These are phyloP conservation scores for Entonaema liquescens DNA, from an alignment of 495 filamentous ascomycete genomes.

Conservation along the genomic window DNA sequence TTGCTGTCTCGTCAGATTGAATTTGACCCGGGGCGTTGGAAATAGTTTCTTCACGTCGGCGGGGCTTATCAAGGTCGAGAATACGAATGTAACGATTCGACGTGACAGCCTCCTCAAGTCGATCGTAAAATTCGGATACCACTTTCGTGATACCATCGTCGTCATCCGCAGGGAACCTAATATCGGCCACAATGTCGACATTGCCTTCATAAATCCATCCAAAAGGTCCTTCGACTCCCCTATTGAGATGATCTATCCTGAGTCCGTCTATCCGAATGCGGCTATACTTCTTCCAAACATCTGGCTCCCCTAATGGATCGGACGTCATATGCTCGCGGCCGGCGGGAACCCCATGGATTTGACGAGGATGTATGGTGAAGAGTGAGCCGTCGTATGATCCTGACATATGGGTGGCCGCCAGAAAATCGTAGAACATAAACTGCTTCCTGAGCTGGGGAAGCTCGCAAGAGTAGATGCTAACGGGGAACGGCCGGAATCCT, in stretches of 20 bases:
- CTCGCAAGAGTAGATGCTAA: constrained; percentile 95
- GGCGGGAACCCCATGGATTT: constrained; percentile 73
- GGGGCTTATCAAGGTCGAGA: constrained; percentile 55
- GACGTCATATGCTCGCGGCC: constrained; percentile 56
- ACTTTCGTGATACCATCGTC: constrained; percentile 90
- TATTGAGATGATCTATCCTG: constrained; percentile 95
- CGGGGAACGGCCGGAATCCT: constrained; percentile 89
- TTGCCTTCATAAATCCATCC: constrained; percentile 97
- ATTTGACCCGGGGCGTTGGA: constrained; percentile 35
- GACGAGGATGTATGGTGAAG: constrained; percentile 95
- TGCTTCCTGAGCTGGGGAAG: constrained; percentile 92
- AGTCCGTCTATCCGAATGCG: constrained; percentile 90
- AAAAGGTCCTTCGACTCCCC: constrained; percentile 92
- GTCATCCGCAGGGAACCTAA: constrained; percentile 87
- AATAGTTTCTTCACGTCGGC: constrained; percentile 42
- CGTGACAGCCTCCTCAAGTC: constrained; percentile 89
- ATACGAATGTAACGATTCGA: constrained; percentile 68
- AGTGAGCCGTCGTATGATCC: constrained; percentile 94
- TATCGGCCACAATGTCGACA: constrained; percentile 95
- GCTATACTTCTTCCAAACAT: constrained; percentile 91
- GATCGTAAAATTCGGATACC: constrained; percentile 92
- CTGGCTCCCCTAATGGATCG: constrained; percentile 59
- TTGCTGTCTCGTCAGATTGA: constrained; percentile 14
- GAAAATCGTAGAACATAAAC: constrained; percentile 96
- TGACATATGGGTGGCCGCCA: constrained; percentile 94